Evolutionary conservation across 2,329 filamentous ascomycete species (phyloP).

Genomic region (Beauveria pseudobassiana): DNA sequence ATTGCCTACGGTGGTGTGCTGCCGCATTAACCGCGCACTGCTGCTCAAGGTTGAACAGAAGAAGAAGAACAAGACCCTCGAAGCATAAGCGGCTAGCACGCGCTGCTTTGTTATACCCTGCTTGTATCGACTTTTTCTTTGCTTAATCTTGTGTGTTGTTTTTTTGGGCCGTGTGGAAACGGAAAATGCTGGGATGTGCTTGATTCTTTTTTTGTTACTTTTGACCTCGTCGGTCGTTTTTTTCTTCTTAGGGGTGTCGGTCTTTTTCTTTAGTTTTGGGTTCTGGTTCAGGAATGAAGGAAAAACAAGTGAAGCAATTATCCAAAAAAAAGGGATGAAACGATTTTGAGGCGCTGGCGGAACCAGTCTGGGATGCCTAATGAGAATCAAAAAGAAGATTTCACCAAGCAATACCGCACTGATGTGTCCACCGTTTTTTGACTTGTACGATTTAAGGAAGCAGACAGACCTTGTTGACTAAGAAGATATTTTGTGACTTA

Average conservation of each 20-base stretch:
- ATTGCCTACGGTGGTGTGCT: constrained; percentile 98
- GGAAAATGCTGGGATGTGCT: constrained; percentile 11
- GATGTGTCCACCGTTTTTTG: neutral
- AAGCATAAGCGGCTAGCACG: constrained; percentile 26
- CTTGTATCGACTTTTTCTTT: constrained; percentile 8
- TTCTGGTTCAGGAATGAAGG: neutral
- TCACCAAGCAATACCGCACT: neutral
- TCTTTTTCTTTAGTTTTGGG: neutral
- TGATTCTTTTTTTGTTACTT: neutral
- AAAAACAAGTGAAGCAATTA: neutral
- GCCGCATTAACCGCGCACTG: constrained; percentile 95
- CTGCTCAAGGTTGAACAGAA: constrained; percentile 95
- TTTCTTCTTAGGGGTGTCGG: neutral
- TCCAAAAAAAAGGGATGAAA: neutral
- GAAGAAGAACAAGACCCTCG: constrained; percentile 66
- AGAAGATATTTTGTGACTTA: too few relatives aligned
- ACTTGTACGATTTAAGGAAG: neutral
- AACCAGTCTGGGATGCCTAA: neutral
- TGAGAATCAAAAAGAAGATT: neutral
- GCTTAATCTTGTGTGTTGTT: constrained; percentile 5
- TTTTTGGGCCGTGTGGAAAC: constrained; percentile 6
- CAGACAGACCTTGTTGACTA: neutral
- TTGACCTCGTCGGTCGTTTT: neutral
- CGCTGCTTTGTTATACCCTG: neutral
- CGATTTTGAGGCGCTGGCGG: neutral